phyloP scores from a whole-genome alignment of 2,329 filamentous ascomycete species.

The Furcasterigmium sp. region DNA sequence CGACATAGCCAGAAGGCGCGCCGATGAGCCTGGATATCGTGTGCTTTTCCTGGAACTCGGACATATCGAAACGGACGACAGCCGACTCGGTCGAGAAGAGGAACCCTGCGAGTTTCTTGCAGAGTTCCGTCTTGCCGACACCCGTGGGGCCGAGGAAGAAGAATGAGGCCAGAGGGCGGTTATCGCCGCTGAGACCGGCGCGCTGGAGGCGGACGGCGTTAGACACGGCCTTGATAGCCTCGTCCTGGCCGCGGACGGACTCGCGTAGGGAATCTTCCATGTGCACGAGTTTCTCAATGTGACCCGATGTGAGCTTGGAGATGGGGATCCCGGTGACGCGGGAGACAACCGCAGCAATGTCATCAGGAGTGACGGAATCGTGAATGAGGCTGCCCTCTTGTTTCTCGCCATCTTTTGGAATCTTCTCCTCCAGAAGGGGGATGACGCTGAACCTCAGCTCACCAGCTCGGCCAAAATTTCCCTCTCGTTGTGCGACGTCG shows the following conservation, averaged over 20 bases:
- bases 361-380: conserved; percentile 90
- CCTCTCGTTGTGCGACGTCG: conserved; percentile 79
- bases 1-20: conserved; percentile 88
- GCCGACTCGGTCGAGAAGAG: conserved; percentile 89
- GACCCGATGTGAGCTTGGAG: conserved; percentile 84
- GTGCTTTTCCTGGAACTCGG: conserved; percentile 95
- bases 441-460: conserved; percentile 88
- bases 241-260: conserved; percentile 87
- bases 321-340: conserved; percentile 90
- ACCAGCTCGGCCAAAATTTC: conserved; percentile 85
- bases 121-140: conserved; percentile 94
- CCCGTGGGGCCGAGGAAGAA: conserved; percentile 98
- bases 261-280: conserved; percentile 89
- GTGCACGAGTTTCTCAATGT: conserved; percentile 88
- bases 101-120: conserved; percentile 91
- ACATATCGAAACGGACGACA: conserved; percentile 95
- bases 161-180: conserved; percentile 86
- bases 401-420: conserved; percentile 67
- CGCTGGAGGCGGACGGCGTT: conserved; percentile 92
- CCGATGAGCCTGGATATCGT: conserved; percentile 92
- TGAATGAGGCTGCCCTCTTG: conserved; percentile 64
- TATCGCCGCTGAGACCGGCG: conserved; percentile 86
- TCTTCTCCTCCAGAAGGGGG: conserved; percentile 69
- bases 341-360: conserved; percentile 89
- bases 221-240: conserved; percentile 84